Evolutionary conservation across 768 basidiomycete genomes (phyloP), one percentile per base, ranked within the genome.

Genomic region (Xanthoconium stramineum): DNA sequence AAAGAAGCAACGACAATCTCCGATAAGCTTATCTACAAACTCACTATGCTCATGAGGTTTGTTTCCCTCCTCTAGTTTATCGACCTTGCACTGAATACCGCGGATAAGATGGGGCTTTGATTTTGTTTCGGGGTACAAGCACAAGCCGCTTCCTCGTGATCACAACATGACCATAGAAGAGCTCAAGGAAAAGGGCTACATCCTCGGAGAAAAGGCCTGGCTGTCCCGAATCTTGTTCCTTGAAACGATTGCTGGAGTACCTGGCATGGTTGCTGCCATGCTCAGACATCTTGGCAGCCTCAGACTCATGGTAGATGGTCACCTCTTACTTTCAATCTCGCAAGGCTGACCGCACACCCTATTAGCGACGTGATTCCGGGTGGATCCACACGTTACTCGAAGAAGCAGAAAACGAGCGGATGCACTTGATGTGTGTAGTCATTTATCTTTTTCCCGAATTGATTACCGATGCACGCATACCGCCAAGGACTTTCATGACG

Each of bases 321-420:
- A 46, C 59, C 57, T 24, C 61, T 52, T 32, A 14, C 35, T 42
- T 30, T 55, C 52, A 24, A 39, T 51, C 39, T 58, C 56, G 29
- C 15, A 36, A 38, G 11, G 42, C 51, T 60, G 55, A 60, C 56
- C 42, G 30, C 38, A 33, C 33, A 40, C 53, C 44, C n/a, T 4
- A 24, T 42, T 58, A 83, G 77, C 72, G 76, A 62, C 77, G 81
- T 56, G 81, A 83, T 63, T 77, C 77, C 29, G 79, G 83, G 37
- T 94, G 94, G 94, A 97, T 97, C 60, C 91, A 94, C 69, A 95
- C 93, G 7, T 82, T 93, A 43, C 76, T 97, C 17, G 89, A 94
- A 68, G 96, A 97, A 75, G 94, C 94, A 13, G 94, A 98, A 68
- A 98, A 98, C 69, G 96, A 99, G 75, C 79, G 96, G 36, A 96